Evolutionary conservation across 768 basidiomycete species (phyloP), one percentile per base, ranked within the genome.

Genomic region (Ramaria rubella): DNA sequence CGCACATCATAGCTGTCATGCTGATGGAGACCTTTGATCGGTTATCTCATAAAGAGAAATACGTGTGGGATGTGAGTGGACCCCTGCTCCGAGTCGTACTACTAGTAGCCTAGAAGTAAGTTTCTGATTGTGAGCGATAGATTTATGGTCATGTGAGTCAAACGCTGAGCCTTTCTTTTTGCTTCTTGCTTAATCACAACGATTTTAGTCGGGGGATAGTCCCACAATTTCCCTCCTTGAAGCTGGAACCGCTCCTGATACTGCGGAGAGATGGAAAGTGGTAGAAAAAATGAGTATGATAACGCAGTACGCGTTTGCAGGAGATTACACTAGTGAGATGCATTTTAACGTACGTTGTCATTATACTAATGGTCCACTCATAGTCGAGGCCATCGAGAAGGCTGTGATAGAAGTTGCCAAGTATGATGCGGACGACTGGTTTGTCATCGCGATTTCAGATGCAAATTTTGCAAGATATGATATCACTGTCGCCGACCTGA

Each of bases 51-150:
- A 83, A 84, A 65, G 82, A 85, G 59, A 86, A 86, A 66, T 86
- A 83, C 64, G 78, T 80, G n/a, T 86, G 85, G 85, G 85, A 86
- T 76, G 84, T 85, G 61, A 69, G 82, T 75, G 19, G 46, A n/a
- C n/a, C n/a, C 15, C 14, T 48, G 29, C 27, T 24, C 8, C 4
- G 31, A 7, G 21, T 8, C 26, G n/a, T 52, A 30, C 42, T 31
- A 14, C 36, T 23, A 44, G 49, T 51, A 29, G 9, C 8, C 19
- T 46, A 46, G 19, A 30, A 40, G 6, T 48, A 24, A n/a, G 21
- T 45, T 57, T 57, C 57, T 44, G 55, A 11, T 30, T 58, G n/a
- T 31, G 17, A 8, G 6, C 49, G 50, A 5, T 60, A 85, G 82
- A 83, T 86, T 61, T 81, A 76, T 60, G 84, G 78, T 7, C 84